Base-by-base conservation (phyloP, 148 eudicot species). In the Suaeda aralocaspica region DNA sequence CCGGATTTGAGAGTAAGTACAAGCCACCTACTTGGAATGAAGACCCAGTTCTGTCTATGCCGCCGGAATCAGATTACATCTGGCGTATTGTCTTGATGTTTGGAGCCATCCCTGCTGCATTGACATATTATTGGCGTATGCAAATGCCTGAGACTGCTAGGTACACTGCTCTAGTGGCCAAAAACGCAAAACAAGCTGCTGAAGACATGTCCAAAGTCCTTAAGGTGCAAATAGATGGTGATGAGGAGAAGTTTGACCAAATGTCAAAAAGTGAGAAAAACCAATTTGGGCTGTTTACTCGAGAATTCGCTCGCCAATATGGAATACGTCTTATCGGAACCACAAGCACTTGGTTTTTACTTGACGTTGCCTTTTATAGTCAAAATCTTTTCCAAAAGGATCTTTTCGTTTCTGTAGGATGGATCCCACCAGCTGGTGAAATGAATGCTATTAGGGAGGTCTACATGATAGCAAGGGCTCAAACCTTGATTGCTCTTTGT, bases 341-440 rank as follows among this genome's bases (percentile, higher is more conserved):
- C 1, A 73, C 83, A 6, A 67, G 74, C 28, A 86, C 95, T 0
- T 89, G 96, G 96, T 85, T 89, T 55, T 72, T 87, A 49, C 84
- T 89, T 0, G 96, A 87, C 64, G 87, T 89, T 31, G 96, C 96
- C 8, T 89, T 85, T 59, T 89, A 89, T 64, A 83, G 88, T 55
- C 84, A 85, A 53, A 87, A 87, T 62, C 82, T 89, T 21, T 89
- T 87, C 85, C 91, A 89, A 41, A 88, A 86, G 57, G 90, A 88
- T 22, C 62, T 88, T 0, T 84, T 84, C 41, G 77, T 65, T 26
- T 83, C 85, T 0, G 73, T 88, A 4, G 88, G 87, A 0, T 88
- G 94, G 94, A 77, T 88, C 49, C 85, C 88, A 0, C 21, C 49
- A 0, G 84, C 94, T 2, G 10, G 42, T 13, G 73, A 73, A 13